Evolutionary conservation across 768 basidiomycete genomes (phyloP).

Genomic region (Phaffia australis): DNA sequence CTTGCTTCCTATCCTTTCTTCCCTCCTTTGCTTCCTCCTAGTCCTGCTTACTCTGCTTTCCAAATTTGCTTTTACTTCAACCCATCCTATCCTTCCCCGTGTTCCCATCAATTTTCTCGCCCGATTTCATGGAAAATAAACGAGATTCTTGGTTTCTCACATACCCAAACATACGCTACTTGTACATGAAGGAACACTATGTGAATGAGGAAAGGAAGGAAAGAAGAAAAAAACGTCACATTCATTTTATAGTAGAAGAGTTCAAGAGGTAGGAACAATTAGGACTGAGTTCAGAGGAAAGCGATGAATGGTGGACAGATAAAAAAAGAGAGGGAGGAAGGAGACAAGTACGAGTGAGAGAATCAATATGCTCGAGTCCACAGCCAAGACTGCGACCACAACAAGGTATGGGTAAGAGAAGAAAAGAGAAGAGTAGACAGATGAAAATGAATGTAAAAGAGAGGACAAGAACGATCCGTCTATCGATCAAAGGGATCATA

Average conservation of each 20-base stretch:
- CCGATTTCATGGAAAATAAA: neutral
- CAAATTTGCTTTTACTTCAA: neutral
- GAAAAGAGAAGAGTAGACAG: neutral
- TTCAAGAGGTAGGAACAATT: conserved; percentile 3
- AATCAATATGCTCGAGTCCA: neutral
- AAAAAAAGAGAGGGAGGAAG: conserved; percentile 40
- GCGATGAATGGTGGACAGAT: neutral
- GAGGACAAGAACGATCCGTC: neutral
- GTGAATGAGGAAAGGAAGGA: conserved; percentile 1
- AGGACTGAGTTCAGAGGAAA: neutral
- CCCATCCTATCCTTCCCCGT: neutral
- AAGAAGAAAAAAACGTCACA: conserved; percentile 8
- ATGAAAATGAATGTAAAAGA: neutral
- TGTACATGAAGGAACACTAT: too few relatives aligned
- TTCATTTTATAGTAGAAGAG: neutral
- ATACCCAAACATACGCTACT: too few relatives aligned
- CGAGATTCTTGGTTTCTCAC: too few relatives aligned
- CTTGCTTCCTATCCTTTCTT: neutral
- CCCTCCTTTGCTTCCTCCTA: neutral
- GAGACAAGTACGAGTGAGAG: conserved; percentile 52
- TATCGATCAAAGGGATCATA: too few relatives aligned
- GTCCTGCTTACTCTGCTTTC: neutral
- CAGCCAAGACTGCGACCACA: neutral
- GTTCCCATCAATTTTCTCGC: neutral
- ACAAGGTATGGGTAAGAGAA: neutral